Evolutionary conservation across 2,329 filamentous ascomycete species (phyloP).

Genomic region (Aureobasidium sp.): DNA sequence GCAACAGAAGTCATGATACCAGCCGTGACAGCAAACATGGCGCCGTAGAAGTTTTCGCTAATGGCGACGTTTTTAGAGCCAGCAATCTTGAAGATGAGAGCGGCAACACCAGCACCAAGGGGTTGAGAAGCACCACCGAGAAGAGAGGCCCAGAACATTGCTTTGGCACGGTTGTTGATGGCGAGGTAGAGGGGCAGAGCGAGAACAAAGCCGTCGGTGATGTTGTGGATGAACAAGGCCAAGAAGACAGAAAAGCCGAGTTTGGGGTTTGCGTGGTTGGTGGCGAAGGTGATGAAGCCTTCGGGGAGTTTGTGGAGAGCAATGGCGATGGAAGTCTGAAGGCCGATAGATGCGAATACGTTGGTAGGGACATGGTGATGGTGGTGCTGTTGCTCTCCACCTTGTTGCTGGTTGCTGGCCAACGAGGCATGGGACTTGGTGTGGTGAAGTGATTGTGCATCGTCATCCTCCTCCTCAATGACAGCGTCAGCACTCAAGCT

Average conservation of each 20-base stretch:
- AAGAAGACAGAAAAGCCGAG: conserved; percentile 90
- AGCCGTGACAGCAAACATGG: conserved; percentile 79
- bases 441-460: not conserved
- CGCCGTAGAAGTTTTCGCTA: conserved; percentile 57
- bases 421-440: conserved; percentile 1
- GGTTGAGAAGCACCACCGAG: conserved; percentile 84
- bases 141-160: conserved; percentile 75
- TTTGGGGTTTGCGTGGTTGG: conserved; percentile 86
- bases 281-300: conserved; percentile 83
- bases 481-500: not conserved
- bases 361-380: conserved; percentile 95
- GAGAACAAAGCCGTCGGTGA: conserved; percentile 93
- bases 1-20: conserved; percentile 95
- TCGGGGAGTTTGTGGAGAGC: conserved; percentile 92
- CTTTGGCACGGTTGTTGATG: conserved; percentile 66
- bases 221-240: conserved; percentile 95
- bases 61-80: conserved; percentile 39
- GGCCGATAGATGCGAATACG: conserved; percentile 85
- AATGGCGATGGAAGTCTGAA: conserved; percentile 92
- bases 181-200: conserved; percentile 89
- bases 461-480: conserved; percentile 12
- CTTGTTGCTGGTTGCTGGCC: conserved; percentile 8
- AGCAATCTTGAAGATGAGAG: conserved; percentile 73
- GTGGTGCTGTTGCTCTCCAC: conserved; percentile 30
- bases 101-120: conserved; percentile 73